Base-by-base conservation (phyloP, 2,329 filamentous ascomycete genomes). In the Aspergillus fumigatiaffinis region DNA sequence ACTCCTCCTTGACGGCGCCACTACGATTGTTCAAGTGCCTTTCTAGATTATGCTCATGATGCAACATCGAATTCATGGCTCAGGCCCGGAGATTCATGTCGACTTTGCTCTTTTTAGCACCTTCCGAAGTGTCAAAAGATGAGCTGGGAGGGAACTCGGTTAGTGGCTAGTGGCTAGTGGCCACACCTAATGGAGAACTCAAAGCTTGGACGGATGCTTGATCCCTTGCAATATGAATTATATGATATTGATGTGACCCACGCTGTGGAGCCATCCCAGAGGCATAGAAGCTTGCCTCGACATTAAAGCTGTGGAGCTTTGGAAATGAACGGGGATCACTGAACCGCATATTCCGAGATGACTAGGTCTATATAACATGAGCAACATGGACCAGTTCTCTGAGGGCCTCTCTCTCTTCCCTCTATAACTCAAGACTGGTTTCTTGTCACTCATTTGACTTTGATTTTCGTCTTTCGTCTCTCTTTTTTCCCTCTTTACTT, bases 371-470 rank as follows among this genome's bases (percentile, higher is more conserved):
- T 23, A 46, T 46, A 46, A 46, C 4, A 9, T 46, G 42, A 23
- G 9, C 21, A 20, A 3, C 9, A 20, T 14, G 21, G 42, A 14
- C 20, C 9, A 8, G 25, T 17, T 17, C 21, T n/a, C 5, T 28
- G 14, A 25, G 35, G 35, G 1, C n/a, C 17, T 26, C 9, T 42
- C 38, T 38, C 28, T 26, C 21, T 25, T 52, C 21, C 17, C 29
- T 26, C 41, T 42, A 4, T 9, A 46, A 21, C 21, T 66, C 64
- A 60, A 65, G 64, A 65, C 65, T 61, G 65, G 65, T 59, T 17
- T 58, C 63, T 66, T 61, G 58, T 56, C 59, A 46, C 42, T 46
- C 42, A 5, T 46, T 46, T 8, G 42, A 23, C 42, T 46, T 8
- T 46, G 20, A 4, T 4, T 46, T 46, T 46, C 10, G 42, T 53